A percentile compares a stretch with the other conserved stretches of the same genome.
Conservation (phyloP, 2,329 filamentous ascomycete species). For the Colletotrichum sp. region DNA sequence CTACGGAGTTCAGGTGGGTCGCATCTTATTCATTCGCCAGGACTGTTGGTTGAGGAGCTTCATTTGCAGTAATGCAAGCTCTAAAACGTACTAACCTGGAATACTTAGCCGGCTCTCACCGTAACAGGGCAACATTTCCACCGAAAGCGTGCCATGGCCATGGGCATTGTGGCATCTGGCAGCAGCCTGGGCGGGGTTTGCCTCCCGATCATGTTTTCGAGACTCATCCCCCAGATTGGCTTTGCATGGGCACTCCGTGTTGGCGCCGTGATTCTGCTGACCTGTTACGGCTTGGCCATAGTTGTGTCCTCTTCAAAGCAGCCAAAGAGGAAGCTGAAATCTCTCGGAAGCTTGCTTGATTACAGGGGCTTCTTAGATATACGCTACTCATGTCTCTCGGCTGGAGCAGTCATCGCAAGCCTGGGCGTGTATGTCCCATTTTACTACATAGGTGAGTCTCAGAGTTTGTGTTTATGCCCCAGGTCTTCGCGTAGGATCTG, state of each 20-base stretch:
- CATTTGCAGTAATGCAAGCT: not conserved
- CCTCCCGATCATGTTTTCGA: constrained; percentile 65
- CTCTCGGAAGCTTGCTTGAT: not conserved
- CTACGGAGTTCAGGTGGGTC: constrained; percentile 1
- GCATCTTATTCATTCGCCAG: not conserved
- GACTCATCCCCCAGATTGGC: constrained; percentile 53
- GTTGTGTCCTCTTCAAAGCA: constrained; percentile 34
- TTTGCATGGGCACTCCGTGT: constrained; percentile 55
- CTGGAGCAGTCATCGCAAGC: constrained; percentile 23
- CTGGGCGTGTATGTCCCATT: constrained; percentile 38
- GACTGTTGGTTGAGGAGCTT: not conserved
- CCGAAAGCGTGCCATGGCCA: constrained; percentile 52
- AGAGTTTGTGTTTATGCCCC: constrained; percentile 26
- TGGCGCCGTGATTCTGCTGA: constrained; percentile 48
- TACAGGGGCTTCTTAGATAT: constrained; percentile 9
- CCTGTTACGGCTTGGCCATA: constrained; percentile 37
- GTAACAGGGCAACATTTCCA: constrained; percentile 41
- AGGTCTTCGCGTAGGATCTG: constrained; percentile 45
- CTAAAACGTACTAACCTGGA: not conserved
- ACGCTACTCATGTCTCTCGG: not conserved
- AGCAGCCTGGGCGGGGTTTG: constrained; percentile 59
- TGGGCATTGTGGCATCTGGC: constrained; percentile 58
- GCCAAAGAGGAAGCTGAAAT: not conserved
- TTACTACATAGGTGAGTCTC: constrained; percentile 32
- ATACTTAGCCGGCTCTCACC: constrained; percentile 2